These are phyloP conservation scores for Exophiala mesophila DNA, from an alignment of 2,329 filamentous ascomycete species.

Conservation along the genomic window DNA sequence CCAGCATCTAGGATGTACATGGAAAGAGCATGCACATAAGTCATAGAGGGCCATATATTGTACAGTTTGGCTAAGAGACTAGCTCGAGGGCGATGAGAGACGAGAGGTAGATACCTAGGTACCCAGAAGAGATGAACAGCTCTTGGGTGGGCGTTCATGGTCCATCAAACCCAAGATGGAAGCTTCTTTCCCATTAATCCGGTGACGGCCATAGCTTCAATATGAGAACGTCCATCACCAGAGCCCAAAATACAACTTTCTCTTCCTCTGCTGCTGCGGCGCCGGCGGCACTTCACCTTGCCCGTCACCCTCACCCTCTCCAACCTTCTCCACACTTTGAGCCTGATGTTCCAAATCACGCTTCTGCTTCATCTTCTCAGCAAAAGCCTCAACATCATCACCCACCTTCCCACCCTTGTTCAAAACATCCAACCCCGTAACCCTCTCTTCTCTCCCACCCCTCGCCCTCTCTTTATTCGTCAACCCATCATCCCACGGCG, in stretches of 20 bases:
- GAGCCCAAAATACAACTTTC: slow-evolving; percentile 26
- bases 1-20: too few species aligned
- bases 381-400: slow-evolving; percentile 16
- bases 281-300: neutral
- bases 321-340: neutral
- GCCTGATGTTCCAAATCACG: slow-evolving; percentile 7
- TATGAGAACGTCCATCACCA: too few species aligned
- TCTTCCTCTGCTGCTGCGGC: slow-evolving; percentile 18
- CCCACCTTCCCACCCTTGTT: slow-evolving; percentile 24
- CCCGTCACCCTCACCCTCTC: neutral
- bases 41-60: too few species aligned
- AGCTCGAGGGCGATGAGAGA: too few species aligned
- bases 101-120: too few species aligned
- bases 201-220: too few species aligned
- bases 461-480: slow-evolving; percentile 35
- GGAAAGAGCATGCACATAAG: too few species aligned
- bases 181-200: too few species aligned
- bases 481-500: slow-evolving; percentile 33
- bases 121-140: too few species aligned
- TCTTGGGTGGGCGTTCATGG: too few species aligned
- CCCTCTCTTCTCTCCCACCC: slow-evolving; percentile 27
- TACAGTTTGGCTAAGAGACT: too few species aligned
- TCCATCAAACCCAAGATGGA: too few species aligned
- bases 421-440: slow-evolving; percentile 29
- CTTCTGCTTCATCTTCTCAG: slow-evolving; percentile 10